These are phyloP conservation scores for Volvox carteri DNA, from an alignment of 163 green algal species.

Conservation along the genomic window DNA sequence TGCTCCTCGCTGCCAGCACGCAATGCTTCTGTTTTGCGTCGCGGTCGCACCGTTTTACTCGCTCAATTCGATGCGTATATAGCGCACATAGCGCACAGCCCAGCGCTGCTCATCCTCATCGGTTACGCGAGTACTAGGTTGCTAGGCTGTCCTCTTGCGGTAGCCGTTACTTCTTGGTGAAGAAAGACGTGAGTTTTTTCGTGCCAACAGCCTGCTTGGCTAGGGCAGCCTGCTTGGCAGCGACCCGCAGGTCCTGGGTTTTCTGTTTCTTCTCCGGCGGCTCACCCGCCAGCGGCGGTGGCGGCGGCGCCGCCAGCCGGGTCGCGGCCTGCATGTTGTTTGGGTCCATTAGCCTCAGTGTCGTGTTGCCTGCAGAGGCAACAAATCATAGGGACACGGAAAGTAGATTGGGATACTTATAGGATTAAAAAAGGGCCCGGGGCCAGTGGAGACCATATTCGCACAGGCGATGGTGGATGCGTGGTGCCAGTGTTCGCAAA, in stretches of 20 bases:
- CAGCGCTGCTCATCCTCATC: not conserved
- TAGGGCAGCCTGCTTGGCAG: constrained; percentile 31
- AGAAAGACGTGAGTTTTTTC: constrained; percentile 55
- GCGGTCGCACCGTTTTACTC: too few relatives aligned
- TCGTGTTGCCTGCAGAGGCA: not conserved
- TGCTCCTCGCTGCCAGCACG: too few relatives aligned
- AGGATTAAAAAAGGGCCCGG: too few relatives aligned
- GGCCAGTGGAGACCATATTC: too few relatives aligned
- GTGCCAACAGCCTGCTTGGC: constrained; percentile 53
- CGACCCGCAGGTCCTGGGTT: constrained; percentile 10
- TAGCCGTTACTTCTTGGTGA: constrained; percentile 37
- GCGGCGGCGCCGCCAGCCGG: not conserved
- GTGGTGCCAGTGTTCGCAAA: too few relatives aligned
- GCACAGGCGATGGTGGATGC: too few relatives aligned
- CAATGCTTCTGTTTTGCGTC: too few relatives aligned
- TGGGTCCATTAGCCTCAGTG: constrained; percentile 19
- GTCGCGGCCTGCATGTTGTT: not conserved
- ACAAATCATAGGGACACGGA: not conserved
- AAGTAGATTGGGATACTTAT: too few relatives aligned
- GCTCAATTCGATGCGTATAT: too few relatives aligned
- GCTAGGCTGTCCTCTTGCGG: not conserved
- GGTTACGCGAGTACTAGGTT: not conserved
- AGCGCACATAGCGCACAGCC: too few relatives aligned
- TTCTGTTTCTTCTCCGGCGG: constrained; percentile 55
- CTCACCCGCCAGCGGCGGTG: too few relatives aligned